phyloP scores from a whole-genome alignment of 2,329 filamentous ascomycete genomes.

The Diaporthe amygdali region DNA sequence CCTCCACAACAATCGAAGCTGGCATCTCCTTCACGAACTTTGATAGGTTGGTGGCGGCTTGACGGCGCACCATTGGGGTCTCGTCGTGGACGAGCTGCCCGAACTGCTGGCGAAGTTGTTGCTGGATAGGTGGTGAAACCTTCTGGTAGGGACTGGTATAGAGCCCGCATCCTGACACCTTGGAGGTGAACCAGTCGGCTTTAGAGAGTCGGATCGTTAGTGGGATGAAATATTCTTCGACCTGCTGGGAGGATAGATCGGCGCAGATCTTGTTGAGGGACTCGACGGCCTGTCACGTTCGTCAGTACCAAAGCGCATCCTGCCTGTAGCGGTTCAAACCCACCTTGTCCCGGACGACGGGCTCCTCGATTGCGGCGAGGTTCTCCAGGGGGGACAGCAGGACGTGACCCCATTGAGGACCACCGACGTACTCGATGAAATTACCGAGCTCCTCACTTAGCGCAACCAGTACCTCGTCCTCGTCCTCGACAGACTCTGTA shows the following conservation, averaged over 20 bases:
- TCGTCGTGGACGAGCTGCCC: constrained; percentile 94
- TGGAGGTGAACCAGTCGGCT: constrained; percentile 99
- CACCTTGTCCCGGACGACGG: constrained; percentile 97
- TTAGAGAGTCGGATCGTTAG: constrained; percentile 95
- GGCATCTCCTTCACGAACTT: constrained; percentile 99
- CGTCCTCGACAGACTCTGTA: constrained; percentile 96
- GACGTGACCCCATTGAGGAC: constrained; percentile 91
- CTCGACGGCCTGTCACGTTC: constrained; percentile 80
- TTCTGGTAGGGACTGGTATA: constrained; percentile 94
- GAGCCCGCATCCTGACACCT: constrained; percentile 95
- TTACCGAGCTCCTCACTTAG: constrained; percentile 95
- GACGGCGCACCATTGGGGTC: constrained; percentile 97
- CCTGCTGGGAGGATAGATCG: constrained; percentile 86
- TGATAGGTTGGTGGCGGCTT: constrained; percentile 93
- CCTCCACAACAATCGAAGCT: constrained; percentile 87
- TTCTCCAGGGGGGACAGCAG: constrained; percentile 97
- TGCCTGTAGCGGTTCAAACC: constrained; percentile 28
- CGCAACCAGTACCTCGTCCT: constrained; percentile 97
- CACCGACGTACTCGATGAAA: constrained; percentile 98
- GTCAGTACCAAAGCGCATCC: constrained; percentile 24
- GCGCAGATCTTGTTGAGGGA: constrained; percentile 99
- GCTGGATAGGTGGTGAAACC: constrained; percentile 85
- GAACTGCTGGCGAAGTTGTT: constrained; percentile 90
- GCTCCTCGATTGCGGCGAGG: constrained; percentile 96
- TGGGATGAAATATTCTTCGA: constrained; percentile 97